A percentile compares a stretch with the other conserved stretches of the same genome.
Conservation (phyloP, 768 basidiomycete species). For the Trametes villosa region DNA sequence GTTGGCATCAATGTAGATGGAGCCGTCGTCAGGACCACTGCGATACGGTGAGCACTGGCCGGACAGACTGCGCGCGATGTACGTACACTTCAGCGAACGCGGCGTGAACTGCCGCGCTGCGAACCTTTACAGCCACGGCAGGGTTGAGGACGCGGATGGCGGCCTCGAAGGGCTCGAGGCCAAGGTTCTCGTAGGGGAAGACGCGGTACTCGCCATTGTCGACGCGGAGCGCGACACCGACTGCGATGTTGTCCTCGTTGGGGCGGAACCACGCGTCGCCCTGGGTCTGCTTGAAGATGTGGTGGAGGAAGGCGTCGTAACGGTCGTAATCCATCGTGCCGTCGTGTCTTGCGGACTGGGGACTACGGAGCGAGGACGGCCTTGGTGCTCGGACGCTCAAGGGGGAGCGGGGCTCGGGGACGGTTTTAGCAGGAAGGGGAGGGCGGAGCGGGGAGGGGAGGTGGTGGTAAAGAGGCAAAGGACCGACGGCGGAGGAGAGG, state of each 20-base stretch:
- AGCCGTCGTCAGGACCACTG: constrained; percentile 39
- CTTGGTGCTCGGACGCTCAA: constrained; percentile 3
- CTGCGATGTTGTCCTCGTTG: constrained; percentile 49
- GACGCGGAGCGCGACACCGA: constrained; percentile 55
- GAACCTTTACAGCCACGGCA: constrained; percentile 57
- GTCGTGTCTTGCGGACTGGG: constrained; percentile 4
- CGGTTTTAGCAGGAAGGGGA: constrained; percentile 11
- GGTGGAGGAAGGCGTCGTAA: constrained; percentile 48
- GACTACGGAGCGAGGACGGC: constrained; percentile 13
- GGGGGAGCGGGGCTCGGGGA: neutral
- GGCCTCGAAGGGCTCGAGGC: constrained; percentile 57
- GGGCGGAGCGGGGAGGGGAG: constrained; percentile 7
- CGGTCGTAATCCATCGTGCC: constrained; percentile 44
- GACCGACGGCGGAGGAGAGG: constrained; percentile 13
- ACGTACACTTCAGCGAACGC: constrained; percentile 52
- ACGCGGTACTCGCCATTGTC: constrained; percentile 54
- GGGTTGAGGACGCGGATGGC: constrained; percentile 58
- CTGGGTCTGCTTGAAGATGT: constrained; percentile 50
- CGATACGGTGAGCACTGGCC: constrained; percentile 12
- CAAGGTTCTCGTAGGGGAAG: constrained; percentile 57
- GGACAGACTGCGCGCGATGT: neutral
- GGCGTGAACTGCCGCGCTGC: constrained; percentile 54
- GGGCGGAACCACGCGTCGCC: constrained; percentile 61
- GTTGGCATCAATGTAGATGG: constrained; percentile 51
- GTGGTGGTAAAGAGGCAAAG: constrained; percentile 21